phyloP scores from a whole-genome alignment of 2,329 filamentous ascomycete species.

The Tolypocladium ovalisporum region DNA sequence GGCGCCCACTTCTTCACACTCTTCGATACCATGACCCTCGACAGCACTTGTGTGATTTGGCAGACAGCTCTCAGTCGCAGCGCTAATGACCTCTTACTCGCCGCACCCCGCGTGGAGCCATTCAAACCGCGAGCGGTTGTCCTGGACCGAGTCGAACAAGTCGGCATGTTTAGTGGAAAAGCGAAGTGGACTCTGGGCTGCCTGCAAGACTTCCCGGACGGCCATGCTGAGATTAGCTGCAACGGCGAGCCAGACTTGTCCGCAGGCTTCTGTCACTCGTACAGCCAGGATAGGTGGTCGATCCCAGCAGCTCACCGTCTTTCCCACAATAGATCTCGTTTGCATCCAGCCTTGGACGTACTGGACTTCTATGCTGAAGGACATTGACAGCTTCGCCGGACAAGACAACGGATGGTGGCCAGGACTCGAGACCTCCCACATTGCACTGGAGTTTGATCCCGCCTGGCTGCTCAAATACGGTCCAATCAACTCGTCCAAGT shows the following conservation, averaged over 20 bases:
- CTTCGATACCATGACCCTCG: not conserved
- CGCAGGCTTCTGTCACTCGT: not conserved
- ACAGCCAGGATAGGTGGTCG: too few species aligned
- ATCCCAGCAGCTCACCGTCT: not conserved
- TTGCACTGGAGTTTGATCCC: not conserved
- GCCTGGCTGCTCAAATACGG: not conserved
- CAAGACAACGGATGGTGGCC: not conserved
- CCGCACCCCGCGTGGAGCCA: not conserved
- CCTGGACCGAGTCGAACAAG: not conserved
- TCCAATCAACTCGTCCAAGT: not conserved
- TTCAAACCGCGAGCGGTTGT: not conserved
- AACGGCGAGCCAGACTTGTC: not conserved
- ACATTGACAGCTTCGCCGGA: not conserved
- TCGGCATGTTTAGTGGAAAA: not conserved
- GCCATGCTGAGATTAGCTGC: not conserved
- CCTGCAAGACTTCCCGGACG: not conserved
- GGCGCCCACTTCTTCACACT: not conserved
- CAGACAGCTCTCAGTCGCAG: not conserved
- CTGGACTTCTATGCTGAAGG: not conserved
- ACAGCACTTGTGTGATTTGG: not conserved
- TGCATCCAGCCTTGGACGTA: not conserved
- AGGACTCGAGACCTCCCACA: not conserved
- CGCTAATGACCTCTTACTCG: not conserved
- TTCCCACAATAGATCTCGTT: not conserved
- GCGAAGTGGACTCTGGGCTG: not conserved